Evolutionary conservation across 1,284 basidiomycete species (phyloP).

Genomic region (Malassezia arunalokei): DNA sequence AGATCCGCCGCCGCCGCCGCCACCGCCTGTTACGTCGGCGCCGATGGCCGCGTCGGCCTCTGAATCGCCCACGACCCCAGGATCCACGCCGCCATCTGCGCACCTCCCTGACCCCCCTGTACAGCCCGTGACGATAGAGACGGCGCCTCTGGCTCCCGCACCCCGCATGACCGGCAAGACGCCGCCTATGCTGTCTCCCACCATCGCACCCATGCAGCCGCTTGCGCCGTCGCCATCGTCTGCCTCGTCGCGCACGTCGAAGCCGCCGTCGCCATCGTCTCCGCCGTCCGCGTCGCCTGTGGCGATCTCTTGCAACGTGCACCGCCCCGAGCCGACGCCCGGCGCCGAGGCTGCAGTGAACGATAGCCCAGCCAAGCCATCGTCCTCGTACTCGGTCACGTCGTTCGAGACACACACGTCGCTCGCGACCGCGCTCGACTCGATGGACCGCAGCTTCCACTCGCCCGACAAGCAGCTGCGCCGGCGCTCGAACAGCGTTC

Average conservation of each 20-base stretch:
- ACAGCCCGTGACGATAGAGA: neutral
- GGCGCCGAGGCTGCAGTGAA: neutral
- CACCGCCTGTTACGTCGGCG: neutral
- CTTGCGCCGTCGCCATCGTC: neutral
- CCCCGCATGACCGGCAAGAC: too few relatives aligned
- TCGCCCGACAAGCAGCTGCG: neutral
- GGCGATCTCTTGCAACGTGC: neutral
- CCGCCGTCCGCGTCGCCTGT: neutral
- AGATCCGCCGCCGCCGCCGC: neutral
- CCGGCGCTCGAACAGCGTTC: neutral
- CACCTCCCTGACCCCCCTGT: neutral
- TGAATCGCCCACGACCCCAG: neutral
- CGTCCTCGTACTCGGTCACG: neutral
- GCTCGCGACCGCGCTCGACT: neutral
- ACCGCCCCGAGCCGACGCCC: too few relatives aligned
- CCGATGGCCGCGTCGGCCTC: neutral
- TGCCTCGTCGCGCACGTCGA: neutral
- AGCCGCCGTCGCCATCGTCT: neutral
- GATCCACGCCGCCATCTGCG: neutral
- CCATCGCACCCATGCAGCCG: too few relatives aligned
- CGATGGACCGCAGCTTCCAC: neutral
- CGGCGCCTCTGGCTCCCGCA: too few relatives aligned
- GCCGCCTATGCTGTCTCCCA: too few relatives aligned
- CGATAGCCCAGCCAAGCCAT: neutral
- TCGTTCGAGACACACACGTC: constrained; percentile 4